Evolutionary conservation across 2,329 filamentous ascomycete species (phyloP), one percentile per base, ranked within the genome.

Genomic region (Orbilia quercus): DNA sequence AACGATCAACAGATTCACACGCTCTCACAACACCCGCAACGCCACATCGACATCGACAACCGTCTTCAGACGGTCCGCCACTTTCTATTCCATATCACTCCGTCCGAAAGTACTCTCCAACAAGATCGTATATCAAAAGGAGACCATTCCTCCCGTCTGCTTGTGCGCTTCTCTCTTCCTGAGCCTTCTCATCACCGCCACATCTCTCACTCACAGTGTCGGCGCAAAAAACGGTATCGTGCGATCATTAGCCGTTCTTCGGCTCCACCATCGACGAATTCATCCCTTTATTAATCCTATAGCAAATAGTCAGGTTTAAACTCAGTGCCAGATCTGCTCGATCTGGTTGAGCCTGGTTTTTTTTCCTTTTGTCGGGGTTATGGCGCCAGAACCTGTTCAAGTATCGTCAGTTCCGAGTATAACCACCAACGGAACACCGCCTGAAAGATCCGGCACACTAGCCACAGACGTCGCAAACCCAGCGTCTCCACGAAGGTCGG

Each of bases 351-450:
- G 23, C 28, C 34, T 45, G n/a, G 47, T 11, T 69, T 53, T 28
- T 16, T 4, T 31, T 11, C 60, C 47, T 28, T 16, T 4, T 31
- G 28, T 55, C 42, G 34, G 40, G 42, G 62, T 66, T 62, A 73
- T 73, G 69, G 69, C 69, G 69, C 60, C 60, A 48, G 69, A 73
- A 66, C 69, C 69, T 23, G 69, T 73, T 31, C 69, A 73, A 38
- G 60, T 73, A 18, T 66, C 69, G 9, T 59, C 69, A 57, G 69
- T 73, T 62, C 69, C 69, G 47, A 66, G 54, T n/a, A 73, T 73
- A 55, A 73, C 69, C 42, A 73, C 69, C 54, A 73, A 73, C 69
- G 69, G 69, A 22, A 73, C 69, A 47, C 69, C 69, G 60, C 69
- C 69, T 42, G 69, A 73, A 55, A 55, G 69, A 60, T 51, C 69